Conservation (phyloP, 1,139 yeast species). For the Yamadazyma atlantica region DNA sequence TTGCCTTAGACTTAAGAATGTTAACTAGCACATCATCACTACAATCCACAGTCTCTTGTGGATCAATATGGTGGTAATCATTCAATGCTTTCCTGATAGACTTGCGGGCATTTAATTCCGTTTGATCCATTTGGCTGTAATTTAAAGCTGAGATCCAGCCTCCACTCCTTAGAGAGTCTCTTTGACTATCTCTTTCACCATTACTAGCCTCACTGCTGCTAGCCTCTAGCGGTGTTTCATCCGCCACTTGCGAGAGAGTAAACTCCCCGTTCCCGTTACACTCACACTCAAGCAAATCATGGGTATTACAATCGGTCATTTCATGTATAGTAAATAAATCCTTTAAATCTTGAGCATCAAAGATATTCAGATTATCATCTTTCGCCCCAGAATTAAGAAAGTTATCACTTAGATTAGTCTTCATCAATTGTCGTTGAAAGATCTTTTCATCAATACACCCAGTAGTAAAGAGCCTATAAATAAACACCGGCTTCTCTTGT, state of each 20-base stretch:
- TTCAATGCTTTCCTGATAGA: constrained; percentile 56
- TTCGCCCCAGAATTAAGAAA: constrained; percentile 59
- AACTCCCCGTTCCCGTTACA: constrained; percentile 50
- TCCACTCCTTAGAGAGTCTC: background rate
- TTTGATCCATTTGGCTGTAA: constrained; percentile 35
- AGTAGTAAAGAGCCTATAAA: constrained; percentile 79
- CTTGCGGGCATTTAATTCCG: constrained; percentile 28
- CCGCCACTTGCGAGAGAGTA: no score
- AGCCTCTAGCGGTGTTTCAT: constrained; percentile 3
- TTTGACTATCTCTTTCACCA: no score
- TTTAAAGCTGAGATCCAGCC: constrained; percentile 58
- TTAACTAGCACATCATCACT: constrained; percentile 12
- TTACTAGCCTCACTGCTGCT: no score
- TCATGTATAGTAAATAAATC: constrained; percentile 67
- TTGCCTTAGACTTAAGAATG: constrained; percentile 7
- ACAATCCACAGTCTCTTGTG: constrained; percentile 19
- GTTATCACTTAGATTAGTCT: constrained; percentile 74
- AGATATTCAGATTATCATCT: constrained; percentile 41
- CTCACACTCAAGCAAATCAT: constrained; percentile 73
- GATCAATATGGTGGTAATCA: constrained; percentile 63
- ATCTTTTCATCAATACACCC: constrained; percentile 96
- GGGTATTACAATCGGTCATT: constrained; percentile 68
- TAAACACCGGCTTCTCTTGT: constrained; percentile 72
- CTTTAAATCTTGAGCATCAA: constrained; percentile 63
- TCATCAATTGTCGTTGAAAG: constrained; percentile 88